Conservation (phyloP, 768 basidiomycete species). For the Tephrocybe sp. region DNA sequence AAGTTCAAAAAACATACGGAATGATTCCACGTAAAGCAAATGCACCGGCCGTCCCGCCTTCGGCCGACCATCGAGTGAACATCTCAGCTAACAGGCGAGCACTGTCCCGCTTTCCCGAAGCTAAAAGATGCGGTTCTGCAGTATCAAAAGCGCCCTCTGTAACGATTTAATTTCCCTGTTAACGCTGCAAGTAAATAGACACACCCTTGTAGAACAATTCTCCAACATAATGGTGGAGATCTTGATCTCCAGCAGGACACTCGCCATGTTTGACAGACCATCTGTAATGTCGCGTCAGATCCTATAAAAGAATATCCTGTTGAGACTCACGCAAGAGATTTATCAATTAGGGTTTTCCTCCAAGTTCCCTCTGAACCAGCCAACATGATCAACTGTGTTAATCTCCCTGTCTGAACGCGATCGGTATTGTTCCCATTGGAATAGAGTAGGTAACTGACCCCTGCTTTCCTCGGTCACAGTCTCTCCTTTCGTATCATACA, state of each 20-base stretch:
- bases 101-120: conserved; percentile 86
- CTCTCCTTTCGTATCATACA: conserved; percentile 76
- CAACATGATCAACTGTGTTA: conserved; percentile 91
- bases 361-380: conserved; percentile 77
- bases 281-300: conserved; percentile 37
- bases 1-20: conserved; percentile 58
- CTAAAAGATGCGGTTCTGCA: conserved; percentile 82
- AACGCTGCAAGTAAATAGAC: background rate
- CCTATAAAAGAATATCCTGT: background rate
- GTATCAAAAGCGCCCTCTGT: conserved; percentile 71
- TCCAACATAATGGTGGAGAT: conserved; percentile 87
- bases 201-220: conserved; percentile 86
- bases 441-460: conserved; percentile 47
- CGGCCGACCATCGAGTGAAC: conserved; percentile 75
- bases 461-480: conserved; percentile 71
- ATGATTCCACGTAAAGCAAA: conserved; percentile 86
- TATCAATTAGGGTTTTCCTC: conserved; percentile 89
- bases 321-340: conserved; percentile 70
- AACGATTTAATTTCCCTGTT: background rate
- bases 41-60: conserved; percentile 51
- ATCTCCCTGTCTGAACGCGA: conserved; percentile 51
- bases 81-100: conserved; percentile 83
- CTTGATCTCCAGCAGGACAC: conserved; percentile 87
- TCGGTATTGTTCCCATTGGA: conserved; percentile 10
- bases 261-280: conserved; percentile 81